phyloP scores from a whole-genome alignment of 2,329 filamentous ascomycete species.

The Pyrenophora teres region DNA sequence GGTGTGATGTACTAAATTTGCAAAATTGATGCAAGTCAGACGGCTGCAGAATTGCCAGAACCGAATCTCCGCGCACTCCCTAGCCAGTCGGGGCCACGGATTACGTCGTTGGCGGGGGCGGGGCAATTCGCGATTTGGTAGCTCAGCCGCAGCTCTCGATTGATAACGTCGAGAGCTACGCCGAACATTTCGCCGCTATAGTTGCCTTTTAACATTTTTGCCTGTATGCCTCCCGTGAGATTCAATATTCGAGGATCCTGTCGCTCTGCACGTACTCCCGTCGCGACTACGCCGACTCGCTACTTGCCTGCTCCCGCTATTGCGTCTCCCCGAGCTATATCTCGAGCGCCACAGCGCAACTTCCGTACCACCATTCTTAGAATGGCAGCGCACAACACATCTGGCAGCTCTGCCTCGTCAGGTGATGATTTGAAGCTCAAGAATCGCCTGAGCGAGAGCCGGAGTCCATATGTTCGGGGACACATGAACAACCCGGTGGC shows the following conservation, averaged over 20 bases:
- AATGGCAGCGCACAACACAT: slow-evolving; percentile 37
- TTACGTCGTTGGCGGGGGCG: slow-evolving; percentile 22
- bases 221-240: slow-evolving; percentile 35
- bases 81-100: slow-evolving; percentile 11
- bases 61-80: not conserved
- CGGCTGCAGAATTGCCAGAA: not conserved
- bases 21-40: slow-evolving; percentile 10
- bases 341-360: slow-evolving; percentile 28
- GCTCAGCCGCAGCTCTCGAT: slow-evolving; percentile 3
- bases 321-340: slow-evolving; percentile 15
- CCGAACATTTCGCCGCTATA: slow-evolving; percentile 6
- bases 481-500: slow-evolving; percentile 82
- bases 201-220: not conserved
- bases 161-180: slow-evolving; percentile 14
- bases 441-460: slow-evolving; percentile 65
- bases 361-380: slow-evolving; percentile 33
- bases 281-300: slow-evolving; percentile 8
- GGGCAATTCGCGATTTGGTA: slow-evolving; percentile 12
- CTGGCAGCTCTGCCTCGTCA: slow-evolving; percentile 14
- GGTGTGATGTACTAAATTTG: not conserved
- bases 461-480: slow-evolving; percentile 71
- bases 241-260: slow-evolving; percentile 38
- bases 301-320: slow-evolving; percentile 3
- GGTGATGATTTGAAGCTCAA: slow-evolving; percentile 48
- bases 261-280: slow-evolving; percentile 17